Evolutionary conservation across 2,329 filamentous ascomycete species (phyloP).

Genomic region (Tolypocladium cylindrosporum): DNA sequence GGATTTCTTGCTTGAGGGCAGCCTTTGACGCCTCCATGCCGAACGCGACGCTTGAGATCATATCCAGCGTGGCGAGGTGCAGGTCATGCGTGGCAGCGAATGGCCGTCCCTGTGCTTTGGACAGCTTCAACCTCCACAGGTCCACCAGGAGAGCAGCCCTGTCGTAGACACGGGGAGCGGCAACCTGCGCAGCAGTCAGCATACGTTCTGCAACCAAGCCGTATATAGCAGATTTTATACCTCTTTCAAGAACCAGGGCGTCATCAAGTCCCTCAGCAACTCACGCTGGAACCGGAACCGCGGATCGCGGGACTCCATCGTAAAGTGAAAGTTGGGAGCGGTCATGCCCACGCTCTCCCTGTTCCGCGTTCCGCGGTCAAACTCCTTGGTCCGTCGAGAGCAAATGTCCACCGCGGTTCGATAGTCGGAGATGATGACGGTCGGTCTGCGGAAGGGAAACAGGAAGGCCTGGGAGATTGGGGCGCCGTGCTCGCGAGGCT

Average conservation of each 20-base stretch:
- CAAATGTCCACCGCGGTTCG: conserved; percentile 22
- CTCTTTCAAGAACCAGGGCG: conserved; percentile 21
- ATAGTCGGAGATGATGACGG: conserved; percentile 21
- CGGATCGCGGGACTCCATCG: conserved; percentile 19
- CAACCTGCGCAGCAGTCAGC: conserved; percentile 14
- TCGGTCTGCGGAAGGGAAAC: conserved; percentile 18
- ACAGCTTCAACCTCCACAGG: conserved; percentile 22
- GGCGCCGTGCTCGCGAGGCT: conserved; percentile 13
- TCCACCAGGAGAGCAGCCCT: conserved; percentile 18
- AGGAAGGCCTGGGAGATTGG: conserved; percentile 24
- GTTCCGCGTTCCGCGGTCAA: conserved; percentile 18
- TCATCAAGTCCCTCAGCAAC: conserved; percentile 26
- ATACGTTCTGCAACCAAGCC: not conserved
- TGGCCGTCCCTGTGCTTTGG: conserved; percentile 15
- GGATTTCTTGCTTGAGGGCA: conserved; percentile 7
- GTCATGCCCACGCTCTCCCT: conserved; percentile 13
- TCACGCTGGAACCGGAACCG: conserved; percentile 21
- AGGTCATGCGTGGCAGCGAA: conserved; percentile 23
- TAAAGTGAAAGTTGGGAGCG: conserved; percentile 20
- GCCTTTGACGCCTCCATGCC: conserved; percentile 13
- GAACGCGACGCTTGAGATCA: conserved; percentile 24
- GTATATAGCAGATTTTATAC: conserved; percentile 3
- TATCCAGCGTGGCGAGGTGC: conserved; percentile 20
- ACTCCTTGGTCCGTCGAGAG: conserved; percentile 19
- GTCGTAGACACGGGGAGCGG: conserved; percentile 23